Evolutionary conservation across 768 basidiomycete species (phyloP).

Genomic region (Boletus patriciae): DNA sequence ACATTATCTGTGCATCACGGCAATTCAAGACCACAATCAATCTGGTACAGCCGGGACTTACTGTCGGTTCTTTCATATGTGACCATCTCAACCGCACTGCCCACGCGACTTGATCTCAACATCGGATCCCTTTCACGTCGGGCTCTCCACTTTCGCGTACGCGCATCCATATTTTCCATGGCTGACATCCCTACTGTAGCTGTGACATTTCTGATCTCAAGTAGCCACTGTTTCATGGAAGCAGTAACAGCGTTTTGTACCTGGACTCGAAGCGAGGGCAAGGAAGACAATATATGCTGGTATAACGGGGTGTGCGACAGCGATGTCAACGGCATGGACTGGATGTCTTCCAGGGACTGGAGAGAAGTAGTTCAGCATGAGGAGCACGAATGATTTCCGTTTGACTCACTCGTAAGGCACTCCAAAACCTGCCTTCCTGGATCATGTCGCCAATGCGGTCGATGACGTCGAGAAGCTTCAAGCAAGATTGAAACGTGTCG

Average conservation of each 20-base stretch:
- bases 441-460: conserved; percentile 93
- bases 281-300: conserved; percentile 84
- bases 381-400: conserved; percentile 7
- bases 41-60: conserved; percentile 41
- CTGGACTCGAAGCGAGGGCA: conserved; percentile 85
- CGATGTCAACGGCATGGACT: conserved; percentile 83
- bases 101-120: conserved; percentile 72
- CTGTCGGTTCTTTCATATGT: conserved; percentile 94
- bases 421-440: conserved; percentile 92
- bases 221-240: conserved; percentile 94
- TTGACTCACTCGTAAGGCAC: conserved; percentile 82
- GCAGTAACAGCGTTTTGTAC: conserved; percentile 94
- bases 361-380: conserved; percentile 33
- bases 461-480: conserved; percentile 90
- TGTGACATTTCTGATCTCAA: conserved; percentile 89
- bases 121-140: conserved; percentile 84
- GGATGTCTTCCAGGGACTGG: conserved; percentile 94
- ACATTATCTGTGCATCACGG: conserved; percentile 64
- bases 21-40: conserved; percentile 9
- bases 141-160: conserved; percentile 79
- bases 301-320: conserved; percentile 93
- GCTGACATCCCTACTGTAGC: conserved; percentile 84
- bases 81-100: conserved; percentile 89
- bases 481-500: conserved; percentile 89
- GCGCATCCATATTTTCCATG: conserved; percentile 83